Evolutionary conservation across 331 rosid genomes (phyloP), one percentile per base, ranked within the genome.

Genomic region (Quercus tomentella): DNA sequence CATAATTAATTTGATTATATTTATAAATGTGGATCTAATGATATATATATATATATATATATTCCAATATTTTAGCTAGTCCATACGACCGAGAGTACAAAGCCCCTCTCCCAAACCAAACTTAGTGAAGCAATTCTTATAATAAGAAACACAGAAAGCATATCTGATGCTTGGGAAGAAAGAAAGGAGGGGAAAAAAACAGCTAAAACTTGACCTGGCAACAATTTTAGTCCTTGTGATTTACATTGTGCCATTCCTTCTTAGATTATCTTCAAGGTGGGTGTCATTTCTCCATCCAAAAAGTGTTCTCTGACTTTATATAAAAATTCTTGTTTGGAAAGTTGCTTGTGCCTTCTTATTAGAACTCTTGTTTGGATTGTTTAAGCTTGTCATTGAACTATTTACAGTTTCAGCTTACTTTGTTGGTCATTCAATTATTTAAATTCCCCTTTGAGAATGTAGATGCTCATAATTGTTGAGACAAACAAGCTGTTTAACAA

Each of bases 401-500:
- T 67, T 70, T 71, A 70, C 56, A 60, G 74, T 79, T 61, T 79
- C 52, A 18, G 16, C 81, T 56, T 77, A 17, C 78, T 35, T 65
- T 2, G 63, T 57, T 82, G 65, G 51, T 31, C 43, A 7, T 33
- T 11, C 18, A 9, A 4, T 56, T 54, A n/a, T 49, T 35, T 21
- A 56, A 52, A n/a, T 22, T 76, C 2, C 17, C 78, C 28, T 33
- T 30, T 78, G 18, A 65, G 54, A 63, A 28, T 57, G 67, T 73
- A 65, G 79, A 61, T 71, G 63, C 54, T 54, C 51, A 75, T 56
- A 74, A 56, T 61, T 56, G 73, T 56, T 69, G 12, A 63, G 76
- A 66, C 63, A 70, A 76, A 66, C 63, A 70, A 76, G 81, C 71
- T 56, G 43, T 68, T 43, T 74, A 82, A 79, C 69, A 61, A 76